Percentiles rank a stretch among this genome's conserved stretches.
These are phyloP conservation scores for Sherardia arvensis DNA, from an alignment of 257 asterid genomes.

Conservation along the genomic window DNA sequence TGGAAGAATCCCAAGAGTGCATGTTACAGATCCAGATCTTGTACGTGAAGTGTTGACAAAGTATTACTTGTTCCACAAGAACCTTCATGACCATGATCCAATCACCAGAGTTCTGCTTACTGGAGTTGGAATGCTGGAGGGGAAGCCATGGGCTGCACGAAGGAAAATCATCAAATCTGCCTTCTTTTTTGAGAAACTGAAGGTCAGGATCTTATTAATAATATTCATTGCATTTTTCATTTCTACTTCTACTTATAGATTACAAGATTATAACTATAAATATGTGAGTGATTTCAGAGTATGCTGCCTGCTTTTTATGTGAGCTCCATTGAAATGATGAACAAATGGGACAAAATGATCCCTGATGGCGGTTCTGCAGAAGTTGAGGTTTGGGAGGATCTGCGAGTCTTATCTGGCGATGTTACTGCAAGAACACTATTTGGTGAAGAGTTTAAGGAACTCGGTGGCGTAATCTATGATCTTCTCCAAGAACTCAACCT, in stretches of 20 bases:
- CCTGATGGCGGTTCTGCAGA: slow-evolving; percentile 19
- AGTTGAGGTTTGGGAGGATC: slow-evolving; percentile 39
- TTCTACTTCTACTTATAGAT: neutral
- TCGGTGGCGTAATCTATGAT: slow-evolving; percentile 30
- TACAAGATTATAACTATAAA: no score
- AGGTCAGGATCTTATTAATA: slow-evolving; percentile 17
- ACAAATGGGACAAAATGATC: slow-evolving; percentile 31
- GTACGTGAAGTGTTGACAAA: slow-evolving; percentile 23
- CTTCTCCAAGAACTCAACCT: slow-evolving; percentile 48
- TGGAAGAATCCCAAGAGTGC: slow-evolving; percentile 18
- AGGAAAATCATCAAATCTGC: slow-evolving; percentile 45
- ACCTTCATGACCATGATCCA: slow-evolving; percentile 6
- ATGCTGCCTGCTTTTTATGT: slow-evolving; percentile 42
- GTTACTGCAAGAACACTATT: slow-evolving; percentile 42
- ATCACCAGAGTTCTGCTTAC: slow-evolving; percentile 4
- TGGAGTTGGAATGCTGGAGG: slow-evolving; percentile 41
- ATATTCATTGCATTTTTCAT: neutral
- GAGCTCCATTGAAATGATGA: slow-evolving; percentile 37
- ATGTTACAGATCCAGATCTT: slow-evolving; percentile 22
- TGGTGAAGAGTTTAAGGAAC: slow-evolving; percentile 29
- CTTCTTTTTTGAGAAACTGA: slow-evolving; percentile 40
- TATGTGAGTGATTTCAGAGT: slow-evolving; percentile 14
- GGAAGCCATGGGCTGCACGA: slow-evolving; percentile 44
- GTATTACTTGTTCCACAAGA: slow-evolving; percentile 14
- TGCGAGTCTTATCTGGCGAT: slow-evolving; percentile 36